Percentiles rank a stretch among this genome's conserved stretches.
Conservation (phyloP, 768 basidiomycete genomes). For the Rickenella mellea region DNA sequence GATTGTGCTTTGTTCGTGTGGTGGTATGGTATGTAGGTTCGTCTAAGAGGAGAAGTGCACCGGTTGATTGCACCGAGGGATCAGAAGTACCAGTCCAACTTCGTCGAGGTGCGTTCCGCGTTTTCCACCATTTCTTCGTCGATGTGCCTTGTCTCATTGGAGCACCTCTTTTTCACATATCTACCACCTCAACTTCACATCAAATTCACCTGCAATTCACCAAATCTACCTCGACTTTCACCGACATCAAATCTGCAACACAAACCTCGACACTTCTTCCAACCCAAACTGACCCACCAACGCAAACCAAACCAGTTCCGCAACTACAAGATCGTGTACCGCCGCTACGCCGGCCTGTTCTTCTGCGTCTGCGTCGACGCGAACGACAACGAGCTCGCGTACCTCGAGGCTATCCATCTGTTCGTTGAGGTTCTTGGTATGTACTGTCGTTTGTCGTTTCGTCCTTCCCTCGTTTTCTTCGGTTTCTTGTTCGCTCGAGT, state of each 20-base stretch:
- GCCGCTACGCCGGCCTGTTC: constrained; percentile 94
- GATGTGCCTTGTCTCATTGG: no score
- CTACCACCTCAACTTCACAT: constrained; percentile 1
- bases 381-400: constrained; percentile 96
- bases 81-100: constrained; percentile 98
- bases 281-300: neutral
- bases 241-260: no score
- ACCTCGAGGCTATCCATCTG: constrained; percentile 94
- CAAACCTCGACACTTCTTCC: neutral
- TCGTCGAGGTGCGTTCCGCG: constrained; percentile 92
- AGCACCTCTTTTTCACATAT: no score
- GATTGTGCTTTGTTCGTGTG: no score
- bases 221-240: neutral
- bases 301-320: constrained; percentile 58
- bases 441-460: no score
- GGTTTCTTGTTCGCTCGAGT: no score
- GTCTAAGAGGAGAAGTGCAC: constrained; percentile 93
- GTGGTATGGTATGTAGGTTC: constrained; percentile 44
- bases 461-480: neutral
- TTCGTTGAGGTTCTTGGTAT: constrained; percentile 95
- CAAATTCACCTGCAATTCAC: constrained; percentile 6
- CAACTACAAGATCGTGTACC: constrained; percentile 95
- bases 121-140: no score
- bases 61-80: constrained; percentile 91
- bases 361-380: constrained; percentile 97